Base-by-base conservation (phyloP, 331 rosid genomes). In the Saraca asoca region DNA sequence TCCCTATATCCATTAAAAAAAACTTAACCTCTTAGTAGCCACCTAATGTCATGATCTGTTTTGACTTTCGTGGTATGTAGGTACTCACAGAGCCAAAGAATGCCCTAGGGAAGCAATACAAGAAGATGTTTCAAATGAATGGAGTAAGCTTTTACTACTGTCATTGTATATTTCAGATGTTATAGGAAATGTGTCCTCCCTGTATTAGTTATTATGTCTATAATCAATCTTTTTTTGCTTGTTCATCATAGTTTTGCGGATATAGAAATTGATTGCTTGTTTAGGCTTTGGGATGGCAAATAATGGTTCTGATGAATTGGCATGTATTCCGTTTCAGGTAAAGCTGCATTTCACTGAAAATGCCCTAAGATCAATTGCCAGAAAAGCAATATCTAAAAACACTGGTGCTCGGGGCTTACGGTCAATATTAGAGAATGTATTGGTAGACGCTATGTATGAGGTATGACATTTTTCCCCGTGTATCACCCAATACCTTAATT, bases 91-190 rank as follows among this genome's bases (percentile, higher is more conserved):
- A 93, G 69, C 97, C 97, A 7, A 93, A 88, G 78, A 93, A 90
- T 81, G 91, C 98, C 73, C 80, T 93, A 13, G 98, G 96, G 78
- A 93, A 93, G 85, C 98, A 93, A 76, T 93, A 93, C 83, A 88
- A 77, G 82, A 93, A 82, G 82, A 86, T 90, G 81, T 93, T 93
- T 75, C 88, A 68, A 74, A 90, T 93, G 95, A 93, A 93, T 77
- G 88, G 73, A 13, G 98, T 90, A 84, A 88, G 88, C 64, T 65
- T 16, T 62, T 73, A 7, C 11, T 33, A 34, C 66, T 38, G 33
- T 51, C 44, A 39, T 51, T 7, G n/a, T 68, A 5, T 39, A 39
- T 43, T 15, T 12, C 52, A 11, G 51, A 46, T 29, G 51, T 49
- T 44, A 15, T 52, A 59, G 48, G 41, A 7, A 29, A 60, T 38